A percentile compares a stretch with the other conserved stretches of the same genome.
Evolutionary conservation across 768 basidiomycete genomes (phyloP).

Genomic region (Favolaschia claudopus): DNA sequence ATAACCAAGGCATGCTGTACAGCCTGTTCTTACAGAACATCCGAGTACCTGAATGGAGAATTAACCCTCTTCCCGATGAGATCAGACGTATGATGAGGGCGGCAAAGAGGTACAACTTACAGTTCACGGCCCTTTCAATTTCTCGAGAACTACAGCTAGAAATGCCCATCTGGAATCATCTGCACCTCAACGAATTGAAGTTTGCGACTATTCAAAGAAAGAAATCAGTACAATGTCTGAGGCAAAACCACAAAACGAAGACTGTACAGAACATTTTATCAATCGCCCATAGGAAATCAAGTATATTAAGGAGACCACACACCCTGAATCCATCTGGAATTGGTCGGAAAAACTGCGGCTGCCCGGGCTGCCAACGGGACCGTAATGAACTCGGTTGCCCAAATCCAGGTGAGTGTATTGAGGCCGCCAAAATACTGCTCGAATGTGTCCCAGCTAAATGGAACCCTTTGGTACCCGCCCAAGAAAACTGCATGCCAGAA

Average conservation of each 20-base stretch:
- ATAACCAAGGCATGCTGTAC: background rate
- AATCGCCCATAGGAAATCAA: background rate
- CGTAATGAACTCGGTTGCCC: background rate
- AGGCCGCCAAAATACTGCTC: background rate
- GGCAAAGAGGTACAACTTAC: background rate
- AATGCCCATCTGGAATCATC: background rate
- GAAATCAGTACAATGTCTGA: background rate
- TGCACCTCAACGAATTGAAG: background rate
- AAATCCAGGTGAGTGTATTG: slow-evolving; percentile 1
- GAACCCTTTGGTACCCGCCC: background rate
- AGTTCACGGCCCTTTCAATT: background rate
- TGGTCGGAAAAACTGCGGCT: background rate
- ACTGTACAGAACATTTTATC: background rate
- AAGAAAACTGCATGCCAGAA: no score
- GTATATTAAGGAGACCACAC: background rate
- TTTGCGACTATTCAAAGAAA: background rate
- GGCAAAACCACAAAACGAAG: background rate
- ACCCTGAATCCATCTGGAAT: slow-evolving; percentile 3
- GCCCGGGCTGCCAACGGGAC: background rate
- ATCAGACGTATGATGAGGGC: background rate
- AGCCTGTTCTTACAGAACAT: background rate
- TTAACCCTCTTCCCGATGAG: background rate
- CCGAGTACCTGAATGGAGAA: background rate
- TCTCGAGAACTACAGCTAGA: background rate
- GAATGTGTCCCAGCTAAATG: slow-evolving; percentile 7